Evolutionary conservation across 768 basidiomycete genomes (phyloP).

Genomic region (Hirschioporus abietinus): DNA sequence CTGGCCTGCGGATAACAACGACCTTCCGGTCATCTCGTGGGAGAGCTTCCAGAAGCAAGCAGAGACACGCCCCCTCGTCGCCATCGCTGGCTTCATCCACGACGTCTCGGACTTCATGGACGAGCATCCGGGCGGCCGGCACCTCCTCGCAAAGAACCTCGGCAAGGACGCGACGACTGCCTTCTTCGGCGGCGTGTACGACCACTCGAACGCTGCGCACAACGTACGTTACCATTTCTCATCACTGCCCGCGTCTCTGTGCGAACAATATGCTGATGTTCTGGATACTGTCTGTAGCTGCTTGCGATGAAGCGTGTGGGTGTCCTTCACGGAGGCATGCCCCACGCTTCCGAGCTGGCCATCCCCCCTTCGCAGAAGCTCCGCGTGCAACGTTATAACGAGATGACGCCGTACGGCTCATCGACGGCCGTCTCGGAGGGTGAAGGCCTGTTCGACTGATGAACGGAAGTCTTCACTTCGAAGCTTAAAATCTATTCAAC

Average conservation of each 20-base stretch:
- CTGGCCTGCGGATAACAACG: slow-evolving; percentile 33
- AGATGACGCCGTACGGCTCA: slow-evolving; percentile 29
- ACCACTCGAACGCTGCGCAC: slow-evolving; percentile 56
- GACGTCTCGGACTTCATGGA: slow-evolving; percentile 35
- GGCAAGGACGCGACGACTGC: slow-evolving; percentile 41
- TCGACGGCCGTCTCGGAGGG: slow-evolving; percentile 29
- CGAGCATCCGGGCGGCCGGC: slow-evolving; percentile 37
- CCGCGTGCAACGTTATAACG: slow-evolving; percentile 34
- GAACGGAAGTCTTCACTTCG: no score
- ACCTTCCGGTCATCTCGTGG: slow-evolving; percentile 39
- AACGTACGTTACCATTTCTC: slow-evolving; percentile 27
- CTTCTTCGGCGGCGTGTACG: slow-evolving; percentile 51
- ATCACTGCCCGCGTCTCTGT: not conserved
- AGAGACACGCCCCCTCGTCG: slow-evolving; percentile 34
- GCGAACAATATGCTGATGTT: not conserved
- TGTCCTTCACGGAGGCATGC: slow-evolving; percentile 52
- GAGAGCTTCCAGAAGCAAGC: slow-evolving; percentile 31
- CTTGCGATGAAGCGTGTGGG: slow-evolving; percentile 66
- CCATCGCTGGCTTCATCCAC: slow-evolving; percentile 40
- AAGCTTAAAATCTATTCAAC: no score
- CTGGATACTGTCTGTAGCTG: slow-evolving; percentile 26
- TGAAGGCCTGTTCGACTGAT: slow-evolving; percentile 11
- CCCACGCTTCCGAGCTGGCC: slow-evolving; percentile 42
- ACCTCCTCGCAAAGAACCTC: slow-evolving; percentile 34
- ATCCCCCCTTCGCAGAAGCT: slow-evolving; percentile 47